Evolutionary conservation across 2,329 filamentous ascomycete genomes (phyloP), one percentile per base, ranked within the genome.

Genomic region (Cytospora piceae): DNA sequence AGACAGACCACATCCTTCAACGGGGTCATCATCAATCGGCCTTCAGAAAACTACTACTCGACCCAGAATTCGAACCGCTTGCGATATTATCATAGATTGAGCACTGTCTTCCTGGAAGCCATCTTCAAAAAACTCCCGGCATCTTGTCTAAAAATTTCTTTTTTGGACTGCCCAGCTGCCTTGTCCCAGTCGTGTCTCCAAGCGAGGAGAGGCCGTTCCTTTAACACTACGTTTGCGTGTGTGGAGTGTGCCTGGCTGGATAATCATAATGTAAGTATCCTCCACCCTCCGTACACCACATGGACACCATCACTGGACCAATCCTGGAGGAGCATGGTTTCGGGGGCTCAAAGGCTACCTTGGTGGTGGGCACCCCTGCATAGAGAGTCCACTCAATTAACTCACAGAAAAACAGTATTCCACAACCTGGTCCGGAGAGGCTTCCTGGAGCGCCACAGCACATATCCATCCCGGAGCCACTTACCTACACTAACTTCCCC

Each of bases 381-480:
- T 57, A 51, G 53, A 51, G 53, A 63, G 49, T 63, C 51, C 39
- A 57, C 34, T 63, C 61, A 24, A 63, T 63, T 63, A 63, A 63
- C 61, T 51, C 61, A 63, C 39, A 63, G 60, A 53, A 63, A 57
- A 46, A 46, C 61, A 63, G 60, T 51, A 64, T 49, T 57, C 57
- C 58, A 65, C 46, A 51, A 60, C 62, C 65, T 32, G 51, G n/a
- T 58, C n/a, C 59, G 57, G 54, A 61, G 32, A 63, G 34, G 59
- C 64, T 66, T 58, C 29, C 55, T 58, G 53, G 46, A 61, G 63
- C 65, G 65, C 65, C 65, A 67, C 65, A 67, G 65, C 51, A 67
- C 62, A 55, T 55, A 63, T 63, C 22, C 58, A 67, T 53, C 65
- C 61, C 57, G 62, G 65, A 54, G 34, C 61, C 57, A 54, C 49